These are phyloP conservation scores for Hymenoscyphus linearis DNA, from an alignment of 2,329 filamentous ascomycete species.

Conservation along the genomic window DNA sequence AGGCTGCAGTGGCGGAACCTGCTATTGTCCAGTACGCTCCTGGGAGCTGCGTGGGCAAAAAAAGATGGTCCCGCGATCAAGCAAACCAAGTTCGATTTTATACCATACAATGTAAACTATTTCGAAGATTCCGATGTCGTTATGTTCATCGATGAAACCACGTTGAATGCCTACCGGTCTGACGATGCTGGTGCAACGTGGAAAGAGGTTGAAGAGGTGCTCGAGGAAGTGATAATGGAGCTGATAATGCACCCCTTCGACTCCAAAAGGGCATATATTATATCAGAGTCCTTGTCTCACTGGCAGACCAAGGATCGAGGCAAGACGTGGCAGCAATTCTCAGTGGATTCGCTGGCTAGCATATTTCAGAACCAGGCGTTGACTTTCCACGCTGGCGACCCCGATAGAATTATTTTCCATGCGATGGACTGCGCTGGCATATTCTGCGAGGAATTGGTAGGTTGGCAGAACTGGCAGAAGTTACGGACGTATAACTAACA, in stretches of 20 bases:
- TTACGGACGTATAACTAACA: neutral
- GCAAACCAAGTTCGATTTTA: constrained; percentile 58
- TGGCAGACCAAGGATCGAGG: constrained; percentile 82
- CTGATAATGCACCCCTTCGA: constrained; percentile 77
- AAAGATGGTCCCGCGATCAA: constrained; percentile 55
- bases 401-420: constrained; percentile 81
- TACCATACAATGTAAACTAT: constrained; percentile 71
- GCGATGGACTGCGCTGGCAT: constrained; percentile 62
- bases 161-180: constrained; percentile 68
- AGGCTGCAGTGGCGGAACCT: constrained; percentile 32
- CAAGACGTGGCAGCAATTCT: constrained; percentile 73
- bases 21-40: constrained; percentile 27
- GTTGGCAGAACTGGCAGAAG: constrained; percentile 1
- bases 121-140: constrained; percentile 85
- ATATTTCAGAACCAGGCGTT: constrained; percentile 49
- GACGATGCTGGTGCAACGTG: constrained; percentile 75
- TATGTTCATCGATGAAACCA: constrained; percentile 63
- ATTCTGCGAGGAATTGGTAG: constrained; percentile 55
- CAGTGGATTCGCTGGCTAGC: constrained; percentile 53
- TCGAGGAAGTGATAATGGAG: constrained; percentile 54
- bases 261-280: constrained; percentile 69
- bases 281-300: constrained; percentile 65
- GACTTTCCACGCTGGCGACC: constrained; percentile 77
- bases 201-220: constrained; percentile 59
- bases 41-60: constrained; percentile 25